A percentile compares a stretch with the other conserved stretches of the same genome.
Evolutionary conservation across 2,329 filamentous ascomycete species (phyloP).

Genomic region (Botryotinia convoluta): DNA sequence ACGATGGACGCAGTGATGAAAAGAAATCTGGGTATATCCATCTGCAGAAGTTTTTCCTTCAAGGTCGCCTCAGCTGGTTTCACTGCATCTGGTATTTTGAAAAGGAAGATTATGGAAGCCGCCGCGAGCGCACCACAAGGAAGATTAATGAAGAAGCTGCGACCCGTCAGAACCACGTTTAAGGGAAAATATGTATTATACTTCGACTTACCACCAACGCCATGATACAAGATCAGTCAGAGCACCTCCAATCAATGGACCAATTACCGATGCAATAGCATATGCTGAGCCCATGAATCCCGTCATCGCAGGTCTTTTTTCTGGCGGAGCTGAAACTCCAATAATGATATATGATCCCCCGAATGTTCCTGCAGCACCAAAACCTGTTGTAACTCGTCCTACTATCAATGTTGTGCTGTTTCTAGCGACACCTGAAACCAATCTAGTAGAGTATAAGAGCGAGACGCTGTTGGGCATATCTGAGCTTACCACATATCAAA

Average conservation of each 20-base stretch:
- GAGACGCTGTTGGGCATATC: no score
- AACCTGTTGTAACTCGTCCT: conserved; percentile 37
- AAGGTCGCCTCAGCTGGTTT: conserved; percentile 36
- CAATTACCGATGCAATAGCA: conserved; percentile 28
- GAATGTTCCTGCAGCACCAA: conserved; percentile 35
- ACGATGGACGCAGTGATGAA: conserved; percentile 45
- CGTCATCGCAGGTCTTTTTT: background rate
- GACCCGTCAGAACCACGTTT: background rate
- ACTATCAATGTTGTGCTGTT: conserved; percentile 36
- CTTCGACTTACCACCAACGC: conserved; percentile 36
- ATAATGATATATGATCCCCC: conserved; percentile 36
- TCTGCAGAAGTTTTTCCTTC: conserved; percentile 45
- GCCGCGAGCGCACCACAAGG: conserved; percentile 41
- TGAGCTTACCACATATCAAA: conserved; percentile 33
- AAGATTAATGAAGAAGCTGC: conserved; percentile 39
- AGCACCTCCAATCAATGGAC: conserved; percentile 38
- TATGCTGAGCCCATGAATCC: conserved; percentile 47
- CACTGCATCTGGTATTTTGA: conserved; percentile 39
- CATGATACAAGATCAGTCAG: conserved; percentile 40
- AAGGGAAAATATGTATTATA: background rate
- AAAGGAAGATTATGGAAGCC: conserved; percentile 43
- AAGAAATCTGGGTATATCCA: conserved; percentile 46
- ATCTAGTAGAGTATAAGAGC: background rate
- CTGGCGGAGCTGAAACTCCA: background rate
- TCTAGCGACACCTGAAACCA: conserved; percentile 25